Percentiles rank a stretch among this genome's conserved stretches.
These are phyloP conservation scores for Asterionellopsis glacialis DNA, from an alignment of 108 stramenopile species.

Conservation along the genomic window DNA sequence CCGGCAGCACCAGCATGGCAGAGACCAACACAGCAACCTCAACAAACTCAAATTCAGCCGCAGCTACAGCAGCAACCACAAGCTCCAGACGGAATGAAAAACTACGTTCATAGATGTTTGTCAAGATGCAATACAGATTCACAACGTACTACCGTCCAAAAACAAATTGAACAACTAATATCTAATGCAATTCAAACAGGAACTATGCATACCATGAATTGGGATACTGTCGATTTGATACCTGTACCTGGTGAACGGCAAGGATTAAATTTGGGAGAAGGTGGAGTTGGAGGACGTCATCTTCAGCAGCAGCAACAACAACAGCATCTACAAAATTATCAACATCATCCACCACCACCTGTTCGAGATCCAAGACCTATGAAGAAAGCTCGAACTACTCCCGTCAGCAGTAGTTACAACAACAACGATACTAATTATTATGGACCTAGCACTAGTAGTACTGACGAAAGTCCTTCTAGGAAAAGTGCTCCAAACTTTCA, in stretches of 20 bases:
- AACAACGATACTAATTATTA: too few relatives aligned
- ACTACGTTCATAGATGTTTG: constrained; percentile 33
- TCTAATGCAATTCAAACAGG: constrained; percentile 26
- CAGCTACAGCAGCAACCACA: not conserved
- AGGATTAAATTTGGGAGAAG: not conserved
- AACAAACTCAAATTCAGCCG: not conserved
- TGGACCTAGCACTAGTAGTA: too few relatives aligned
- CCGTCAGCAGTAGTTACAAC: not conserved
- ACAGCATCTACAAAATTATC: not conserved
- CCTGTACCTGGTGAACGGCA: constrained; percentile 3
- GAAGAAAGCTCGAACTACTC: not conserved
- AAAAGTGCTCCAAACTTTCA: not conserved
- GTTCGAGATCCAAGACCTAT: constrained; percentile 13
- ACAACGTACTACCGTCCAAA: constrained; percentile 16
- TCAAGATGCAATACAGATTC: constrained; percentile 18
- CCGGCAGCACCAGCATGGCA: constrained; percentile 10
- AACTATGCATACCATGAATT: constrained; percentile 30
- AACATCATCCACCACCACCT: not conserved
- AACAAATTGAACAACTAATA: constrained; percentile 25
- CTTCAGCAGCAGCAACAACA: not conserved
- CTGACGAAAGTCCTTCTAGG: too few relatives aligned
- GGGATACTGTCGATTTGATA: constrained; percentile 29
- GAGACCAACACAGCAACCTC: not conserved
- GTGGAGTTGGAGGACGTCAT: not conserved
- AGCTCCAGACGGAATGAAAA: constrained; percentile 19